These are phyloP conservation scores for Thraustochytrium striatum DNA, from an alignment of 352 stramenopile species.

Conservation along the genomic window DNA sequence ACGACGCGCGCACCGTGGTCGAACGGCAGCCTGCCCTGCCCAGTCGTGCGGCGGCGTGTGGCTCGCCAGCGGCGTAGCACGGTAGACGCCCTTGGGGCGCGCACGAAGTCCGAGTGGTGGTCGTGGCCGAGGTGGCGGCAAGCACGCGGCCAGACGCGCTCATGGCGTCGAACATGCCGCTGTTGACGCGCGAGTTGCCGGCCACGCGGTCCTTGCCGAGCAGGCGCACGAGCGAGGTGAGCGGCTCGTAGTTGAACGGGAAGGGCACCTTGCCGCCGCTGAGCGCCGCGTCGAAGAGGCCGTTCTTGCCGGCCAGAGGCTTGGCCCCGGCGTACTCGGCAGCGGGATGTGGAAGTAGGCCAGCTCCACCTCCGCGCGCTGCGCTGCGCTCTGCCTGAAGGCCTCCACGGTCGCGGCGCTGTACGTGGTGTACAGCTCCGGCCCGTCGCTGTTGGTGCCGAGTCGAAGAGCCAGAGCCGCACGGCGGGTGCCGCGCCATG, in stretches of 20 bases:
- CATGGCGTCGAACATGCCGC: conserved; percentile 46
- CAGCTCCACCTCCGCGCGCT: conserved; percentile 50
- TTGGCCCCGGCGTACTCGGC: conserved; percentile 55
- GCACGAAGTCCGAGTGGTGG: conserved; percentile 67
- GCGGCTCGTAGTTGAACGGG: conserved; percentile 1
- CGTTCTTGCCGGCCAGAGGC: conserved; percentile 16
- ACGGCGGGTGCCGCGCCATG: neutral
- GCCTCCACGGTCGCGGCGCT: neutral
- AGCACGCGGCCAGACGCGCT: conserved; percentile 60
- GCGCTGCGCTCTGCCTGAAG: conserved; percentile 18
- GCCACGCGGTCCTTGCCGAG: conserved; percentile 47
- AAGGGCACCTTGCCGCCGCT: conserved; percentile 20
- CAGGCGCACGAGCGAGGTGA: neutral
- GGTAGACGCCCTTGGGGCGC: conserved; percentile 57
- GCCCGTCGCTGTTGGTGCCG: conserved; percentile 23
- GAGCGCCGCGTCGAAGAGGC: conserved; percentile 33
- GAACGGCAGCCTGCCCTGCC: conserved; percentile 14
- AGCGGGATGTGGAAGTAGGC: conserved; percentile 68
- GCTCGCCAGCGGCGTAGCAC: conserved; percentile 62
- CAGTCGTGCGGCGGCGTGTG: conserved; percentile 45
- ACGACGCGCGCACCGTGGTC: conserved; percentile 29
- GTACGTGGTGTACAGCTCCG: conserved; percentile 32
- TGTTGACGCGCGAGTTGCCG: conserved; percentile 35
- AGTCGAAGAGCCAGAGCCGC: conserved; percentile 43
- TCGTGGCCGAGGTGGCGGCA: conserved; percentile 63